A percentile compares a stretch with the other conserved stretches of the same genome.
Evolutionary conservation across 306 rosid species (phyloP).

Genomic region (Malus domestica): ASM211411v1 NC_041796.1:6611501-6612000

Average conservation of each 20-base stretch:
- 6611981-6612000: no score
- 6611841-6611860: no score
- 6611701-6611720: neutral
- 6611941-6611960: no score
- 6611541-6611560: slow-evolving; percentile 95
- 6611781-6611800: no score
- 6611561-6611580: slow-evolving; percentile 56
- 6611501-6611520: slow-evolving; percentile 41
- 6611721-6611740: neutral
- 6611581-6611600: slow-evolving; percentile 11
- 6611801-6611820: no score
- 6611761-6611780: no score
- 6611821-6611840: no score
- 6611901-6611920: no score
- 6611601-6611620: neutral
- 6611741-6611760: neutral
- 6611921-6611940: no score
- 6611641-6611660: neutral
- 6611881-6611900: no score
- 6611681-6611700: neutral
- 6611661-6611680: neutral
- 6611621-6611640: neutral
- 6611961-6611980: no score
- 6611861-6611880: no score
- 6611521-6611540: slow-evolving; percentile 68